Conservation (phyloP, 768 basidiomycete species). For the Boletus insuetus region DNA sequence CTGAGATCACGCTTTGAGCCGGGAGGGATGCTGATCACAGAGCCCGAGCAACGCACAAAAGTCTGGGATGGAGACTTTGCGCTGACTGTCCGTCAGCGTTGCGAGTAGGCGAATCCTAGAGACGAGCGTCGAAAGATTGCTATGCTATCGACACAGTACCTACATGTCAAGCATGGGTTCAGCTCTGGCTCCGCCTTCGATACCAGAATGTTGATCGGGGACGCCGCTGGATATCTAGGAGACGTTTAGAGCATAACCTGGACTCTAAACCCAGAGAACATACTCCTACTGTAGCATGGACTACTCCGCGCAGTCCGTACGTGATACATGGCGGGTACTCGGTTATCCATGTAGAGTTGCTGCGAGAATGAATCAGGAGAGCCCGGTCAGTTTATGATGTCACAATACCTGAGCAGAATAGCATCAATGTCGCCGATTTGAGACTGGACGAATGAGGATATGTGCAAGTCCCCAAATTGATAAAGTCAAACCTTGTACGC, state of each 20-base stretch:
- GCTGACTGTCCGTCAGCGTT: constrained; percentile 57
- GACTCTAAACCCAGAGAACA: background rate
- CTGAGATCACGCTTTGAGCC: constrained; percentile 36
- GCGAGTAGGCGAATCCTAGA: constrained; percentile 75
- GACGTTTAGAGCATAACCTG: background rate
- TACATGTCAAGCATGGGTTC: constrained; percentile 97
- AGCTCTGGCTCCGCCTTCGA: constrained; percentile 82
- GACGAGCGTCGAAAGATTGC: background rate
- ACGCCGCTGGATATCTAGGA: constrained; percentile 62
- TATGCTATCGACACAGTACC: constrained; percentile 13
- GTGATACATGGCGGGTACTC: constrained; percentile 92
- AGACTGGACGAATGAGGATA: constrained; percentile 43
- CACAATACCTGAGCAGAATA: constrained; percentile 73
- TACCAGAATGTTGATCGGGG: constrained; percentile 89
- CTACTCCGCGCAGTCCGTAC: constrained; percentile 91
- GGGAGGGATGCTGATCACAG: background rate
- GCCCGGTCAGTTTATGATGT: background rate
- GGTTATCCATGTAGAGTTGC: constrained; percentile 97
- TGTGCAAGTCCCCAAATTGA: background rate
- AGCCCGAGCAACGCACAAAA: constrained; percentile 64
- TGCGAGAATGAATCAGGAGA: constrained; percentile 26
- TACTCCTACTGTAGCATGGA: constrained; percentile 81
- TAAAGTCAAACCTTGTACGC: constrained; percentile 60
- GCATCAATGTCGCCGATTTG: constrained; percentile 85
- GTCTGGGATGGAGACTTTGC: constrained; percentile 64